These are phyloP conservation scores for Cytospora chrysosperma DNA, from an alignment of 2,329 filamentous ascomycete genomes.

Conservation along the genomic window DNA sequence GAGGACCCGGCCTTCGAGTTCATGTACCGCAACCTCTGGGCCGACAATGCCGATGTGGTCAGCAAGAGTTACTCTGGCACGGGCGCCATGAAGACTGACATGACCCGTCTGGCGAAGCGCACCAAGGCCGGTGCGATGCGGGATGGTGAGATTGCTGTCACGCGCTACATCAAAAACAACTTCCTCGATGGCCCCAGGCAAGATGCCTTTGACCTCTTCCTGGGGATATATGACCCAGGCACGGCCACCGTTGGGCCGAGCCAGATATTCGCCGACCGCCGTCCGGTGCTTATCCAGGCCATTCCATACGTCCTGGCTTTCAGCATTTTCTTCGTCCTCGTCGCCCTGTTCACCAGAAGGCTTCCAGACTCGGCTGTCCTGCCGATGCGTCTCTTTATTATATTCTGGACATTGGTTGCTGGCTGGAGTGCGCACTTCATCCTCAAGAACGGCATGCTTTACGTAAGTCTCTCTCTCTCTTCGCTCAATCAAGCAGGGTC, in stretches of 20 bases:
- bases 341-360: conserved; percentile 71
- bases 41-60: conserved; percentile 95
- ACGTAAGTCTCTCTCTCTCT: conserved; percentile 61
- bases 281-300: conserved; percentile 87
- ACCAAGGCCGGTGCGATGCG: conserved; percentile 83
- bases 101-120: conserved; percentile 88
- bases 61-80: conserved; percentile 93
- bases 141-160: conserved; percentile 84
- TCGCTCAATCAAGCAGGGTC: conserved; percentile 9
- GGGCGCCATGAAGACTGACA: conserved; percentile 95
- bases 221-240: conserved; percentile 79
- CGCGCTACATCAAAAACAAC: conserved; percentile 90
- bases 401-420: conserved; percentile 72
- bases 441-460: conserved; percentile 82
- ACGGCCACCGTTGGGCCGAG: conserved; percentile 68
- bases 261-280: conserved; percentile 77
- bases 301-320: conserved; percentile 88
- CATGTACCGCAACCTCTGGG: conserved; percentile 96
- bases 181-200: conserved; percentile 91
- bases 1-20: conserved; percentile 82
- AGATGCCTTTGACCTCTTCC: conserved; percentile 92
- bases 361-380: conserved; percentile 73
- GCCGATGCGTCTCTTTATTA: conserved; percentile 76
- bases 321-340: conserved; percentile 77
- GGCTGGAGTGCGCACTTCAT: conserved; percentile 77